These are phyloP conservation scores for Aspergillus neotritici DNA, from an alignment of 2,329 filamentous ascomycete species.

Conservation along the genomic window DNA sequence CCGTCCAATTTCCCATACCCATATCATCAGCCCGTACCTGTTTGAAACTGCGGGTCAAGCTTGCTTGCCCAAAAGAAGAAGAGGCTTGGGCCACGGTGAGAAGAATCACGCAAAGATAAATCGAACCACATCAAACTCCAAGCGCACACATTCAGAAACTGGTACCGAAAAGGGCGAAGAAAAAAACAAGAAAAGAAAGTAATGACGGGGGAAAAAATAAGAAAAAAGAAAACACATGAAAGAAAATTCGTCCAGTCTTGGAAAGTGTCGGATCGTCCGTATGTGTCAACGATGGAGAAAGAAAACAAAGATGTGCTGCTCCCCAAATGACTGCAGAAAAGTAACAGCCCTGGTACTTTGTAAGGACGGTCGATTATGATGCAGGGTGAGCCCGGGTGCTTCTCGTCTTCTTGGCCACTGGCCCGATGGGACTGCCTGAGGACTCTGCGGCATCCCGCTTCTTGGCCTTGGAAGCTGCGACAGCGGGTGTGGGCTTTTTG, in stretches of 20 bases:
- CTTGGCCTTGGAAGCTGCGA: conserved; percentile 22
- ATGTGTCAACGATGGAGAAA: too few species aligned
- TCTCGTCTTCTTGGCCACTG: conserved; percentile 28
- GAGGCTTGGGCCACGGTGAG: background rate
- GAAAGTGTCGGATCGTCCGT: too few species aligned
- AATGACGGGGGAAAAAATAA: conserved; percentile 1
- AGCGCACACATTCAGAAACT: conserved; percentile 10
- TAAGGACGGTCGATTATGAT: background rate
- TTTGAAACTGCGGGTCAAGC: background rate
- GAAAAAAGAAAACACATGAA: conserved; percentile 4
- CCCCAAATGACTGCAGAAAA: background rate
- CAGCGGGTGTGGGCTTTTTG: conserved; percentile 30
- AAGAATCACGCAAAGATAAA: too few species aligned
- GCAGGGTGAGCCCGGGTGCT: conserved; percentile 13
- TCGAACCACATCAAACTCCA: background rate
- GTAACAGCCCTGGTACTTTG: too few species aligned
- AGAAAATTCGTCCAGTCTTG: too few species aligned
- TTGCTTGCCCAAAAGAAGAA: too few species aligned
- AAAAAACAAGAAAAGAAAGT: conserved; percentile 5
- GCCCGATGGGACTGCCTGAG: conserved; percentile 21
- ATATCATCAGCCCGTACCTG: conserved; percentile 5
- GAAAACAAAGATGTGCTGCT: background rate
- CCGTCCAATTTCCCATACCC: conserved; percentile 9
- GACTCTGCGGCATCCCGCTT: conserved; percentile 31
- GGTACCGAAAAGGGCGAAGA: conserved; percentile 4